These are phyloP conservation scores for Termitomyces sp. DNA, from an alignment of 768 basidiomycete species.

Conservation along the genomic window DNA sequence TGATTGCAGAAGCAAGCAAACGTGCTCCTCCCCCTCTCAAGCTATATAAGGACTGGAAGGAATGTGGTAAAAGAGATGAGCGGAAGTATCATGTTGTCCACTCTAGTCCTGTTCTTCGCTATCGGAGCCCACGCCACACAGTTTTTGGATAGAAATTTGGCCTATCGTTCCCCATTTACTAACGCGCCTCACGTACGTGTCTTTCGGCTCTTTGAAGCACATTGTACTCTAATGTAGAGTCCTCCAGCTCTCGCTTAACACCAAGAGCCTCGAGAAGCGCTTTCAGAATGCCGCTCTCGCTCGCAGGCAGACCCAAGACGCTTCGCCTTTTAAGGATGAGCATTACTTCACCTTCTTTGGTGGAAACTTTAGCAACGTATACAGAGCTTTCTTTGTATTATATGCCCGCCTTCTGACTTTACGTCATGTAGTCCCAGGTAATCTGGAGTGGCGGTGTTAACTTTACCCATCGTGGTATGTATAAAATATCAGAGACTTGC, in stretches of 20 bases:
- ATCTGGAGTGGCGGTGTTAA: background rate
- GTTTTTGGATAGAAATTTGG: background rate
- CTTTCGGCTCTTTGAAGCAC: background rate
- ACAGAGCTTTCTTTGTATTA: slow-evolving; percentile 20
- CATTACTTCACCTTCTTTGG: slow-evolving; percentile 9
- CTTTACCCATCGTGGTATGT: background rate
- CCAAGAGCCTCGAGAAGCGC: background rate
- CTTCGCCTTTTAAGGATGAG: slow-evolving; percentile 5
- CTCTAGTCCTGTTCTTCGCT: background rate
- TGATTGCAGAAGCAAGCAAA: background rate
- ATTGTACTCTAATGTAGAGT: background rate
- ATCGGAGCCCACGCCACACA: background rate
- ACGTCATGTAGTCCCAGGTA: background rate
- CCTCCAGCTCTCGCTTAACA: background rate
- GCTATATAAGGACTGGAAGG: background rate
- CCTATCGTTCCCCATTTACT: background rate
- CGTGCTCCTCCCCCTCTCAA: background rate
- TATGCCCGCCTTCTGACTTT: background rate
- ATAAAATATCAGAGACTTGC: background rate
- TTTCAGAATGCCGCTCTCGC: background rate
- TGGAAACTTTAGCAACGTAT: slow-evolving; percentile 7
- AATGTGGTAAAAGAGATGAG: background rate
- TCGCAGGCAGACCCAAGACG: slow-evolving; percentile 5
- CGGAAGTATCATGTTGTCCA: background rate
- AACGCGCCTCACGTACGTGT: background rate